Evolutionary conservation across 129 eudicot species (phyloP), one percentile per base, ranked within the genome.

Genomic region (Deinandra increscens): DNA sequence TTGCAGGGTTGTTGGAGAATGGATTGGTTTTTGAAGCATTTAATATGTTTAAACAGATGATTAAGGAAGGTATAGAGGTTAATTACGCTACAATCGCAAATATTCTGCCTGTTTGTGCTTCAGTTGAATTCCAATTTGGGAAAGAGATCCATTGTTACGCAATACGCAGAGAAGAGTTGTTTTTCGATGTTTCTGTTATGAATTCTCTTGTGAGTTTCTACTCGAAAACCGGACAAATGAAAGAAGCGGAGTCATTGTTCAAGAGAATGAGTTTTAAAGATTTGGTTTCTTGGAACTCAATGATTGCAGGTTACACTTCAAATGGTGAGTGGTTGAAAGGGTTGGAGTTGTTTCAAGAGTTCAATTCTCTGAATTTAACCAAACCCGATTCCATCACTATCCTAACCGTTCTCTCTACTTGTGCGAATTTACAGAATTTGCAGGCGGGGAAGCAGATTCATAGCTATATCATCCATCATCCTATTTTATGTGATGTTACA

Each of bases 61-160:
- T 92, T 37, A 56, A 46, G 51, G 96, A 78, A 46, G 33, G 83
- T 3, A 51, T 71, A 2, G 17, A 8, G 55, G 95, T 95, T 17
- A 92, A 92, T 79, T 84, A 86, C 72, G 95, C 96, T 37, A 92
- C 98, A 0, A 79, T 92, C 37, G 91, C 85, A 6, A 92, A 80
- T 72, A 63, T 88, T 50, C 64, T 92, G 63, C 95, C 95, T 46
- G 70, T 86, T 56, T 88, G 88, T 77, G 81, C 79, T 74, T 29
- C 69, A 39, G 46, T 83, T 31, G 86, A 77, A 22, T 58, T 66
- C 55, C 71, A 1, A 12, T 77, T 81, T 43, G 98, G 96, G 31
- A 84, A 78, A 51, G 77, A 81, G 81, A 84, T 92, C 20, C 98
- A 92, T 56, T 63, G 87, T 67, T 81, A 86, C 54, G 78, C 76